A percentile compares a stretch with the other conserved stretches of the same genome.
Evolutionary conservation across 495 filamentous ascomycete species (phyloP).

Genomic region (Aspergillus carlsbadensis): DNA sequence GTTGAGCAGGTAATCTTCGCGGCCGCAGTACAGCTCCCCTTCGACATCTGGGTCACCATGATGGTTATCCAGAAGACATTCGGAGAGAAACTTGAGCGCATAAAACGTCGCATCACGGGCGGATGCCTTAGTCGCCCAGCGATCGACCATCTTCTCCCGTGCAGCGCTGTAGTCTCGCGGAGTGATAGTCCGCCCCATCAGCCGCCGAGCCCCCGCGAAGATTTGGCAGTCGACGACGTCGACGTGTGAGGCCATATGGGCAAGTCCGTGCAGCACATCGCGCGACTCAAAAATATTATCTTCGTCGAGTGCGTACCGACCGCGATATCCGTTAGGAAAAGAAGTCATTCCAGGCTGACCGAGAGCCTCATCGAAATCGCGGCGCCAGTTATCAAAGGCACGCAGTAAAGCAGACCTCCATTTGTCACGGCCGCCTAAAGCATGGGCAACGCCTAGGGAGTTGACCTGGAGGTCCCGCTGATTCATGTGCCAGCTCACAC

Average conservation of each 20-base stretch:
- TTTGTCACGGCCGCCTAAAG: conserved; percentile 86
- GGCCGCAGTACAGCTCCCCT: conserved; percentile 62
- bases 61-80: conserved; percentile 63
- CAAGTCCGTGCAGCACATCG: conserved; percentile 86
- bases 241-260: conserved; percentile 98
- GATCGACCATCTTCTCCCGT: conserved; percentile 79
- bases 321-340: conserved; percentile 35
- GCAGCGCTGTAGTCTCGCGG: conserved; percentile 76
- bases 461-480: conserved; percentile 93
- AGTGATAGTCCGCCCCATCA: conserved; percentile 85
- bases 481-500: conserved; percentile 97
- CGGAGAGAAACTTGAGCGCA: conserved; percentile 80
- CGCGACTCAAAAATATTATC: conserved; percentile 83
- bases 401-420: conserved; percentile 87
- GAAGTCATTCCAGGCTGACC: conserved; percentile 42
- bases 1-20: conserved; percentile 88
- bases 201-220: conserved; percentile 79
- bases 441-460: conserved; percentile 74
- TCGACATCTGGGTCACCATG: conserved; percentile 30
- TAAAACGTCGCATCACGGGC: conserved; percentile 94
- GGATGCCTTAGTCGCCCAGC: conserved; percentile 89
- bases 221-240: conserved; percentile 98
- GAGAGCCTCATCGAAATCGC: conserved; percentile 86
- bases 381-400: conserved; percentile 93
- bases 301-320: conserved; percentile 55